These are phyloP conservation scores for Austroboletus novae-zelandiae DNA, from an alignment of 1,284 basidiomycete genomes.

Conservation along the genomic window DNA sequence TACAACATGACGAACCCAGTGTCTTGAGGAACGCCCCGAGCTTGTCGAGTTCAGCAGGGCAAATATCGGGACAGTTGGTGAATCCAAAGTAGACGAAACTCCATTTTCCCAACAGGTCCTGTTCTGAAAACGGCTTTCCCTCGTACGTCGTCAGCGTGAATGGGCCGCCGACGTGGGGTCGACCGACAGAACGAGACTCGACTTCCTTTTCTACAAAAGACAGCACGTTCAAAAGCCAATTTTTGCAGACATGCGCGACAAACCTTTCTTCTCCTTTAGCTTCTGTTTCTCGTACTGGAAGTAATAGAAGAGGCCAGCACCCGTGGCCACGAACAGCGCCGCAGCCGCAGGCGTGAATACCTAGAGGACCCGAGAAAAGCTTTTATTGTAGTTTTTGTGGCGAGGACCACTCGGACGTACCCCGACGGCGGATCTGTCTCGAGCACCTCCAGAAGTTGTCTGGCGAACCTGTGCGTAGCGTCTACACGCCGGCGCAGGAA, in stretches of 20 bases:
- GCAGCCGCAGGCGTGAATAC: conserved; percentile 88
- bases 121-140: conserved; percentile 75
- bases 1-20: conserved; percentile 53
- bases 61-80: conserved; percentile 98
- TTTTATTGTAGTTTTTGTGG: not conserved
- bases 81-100: conserved; percentile 96
- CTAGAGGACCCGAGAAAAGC: conserved; percentile 37
- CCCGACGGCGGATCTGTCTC: conserved; percentile 43
- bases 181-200: conserved; percentile 54
- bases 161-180: conserved; percentile 87
- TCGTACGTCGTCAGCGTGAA: conserved; percentile 76
- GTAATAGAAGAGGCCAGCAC: conserved; percentile 82
- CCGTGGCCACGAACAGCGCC: conserved; percentile 79
- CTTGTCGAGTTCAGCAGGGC: conserved; percentile 98
- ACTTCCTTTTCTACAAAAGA: conserved; percentile 59
- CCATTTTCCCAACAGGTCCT: conserved; percentile 85
- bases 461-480: conserved; percentile 21
- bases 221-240: not conserved
- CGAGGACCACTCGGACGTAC: conserved; percentile 27
- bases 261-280: conserved; percentile 72
- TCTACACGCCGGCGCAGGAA: conserved; percentile 5
- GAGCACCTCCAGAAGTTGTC: conserved; percentile 25
- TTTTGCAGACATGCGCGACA: not conserved
- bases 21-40: conserved; percentile 80
- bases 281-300: conserved; percentile 86